Percentiles rank a stretch among this genome's conserved stretches.
These are phyloP conservation scores for Xylariaceae sp. DNA, from an alignment of 2,329 filamentous ascomycete genomes.

Conservation along the genomic window DNA sequence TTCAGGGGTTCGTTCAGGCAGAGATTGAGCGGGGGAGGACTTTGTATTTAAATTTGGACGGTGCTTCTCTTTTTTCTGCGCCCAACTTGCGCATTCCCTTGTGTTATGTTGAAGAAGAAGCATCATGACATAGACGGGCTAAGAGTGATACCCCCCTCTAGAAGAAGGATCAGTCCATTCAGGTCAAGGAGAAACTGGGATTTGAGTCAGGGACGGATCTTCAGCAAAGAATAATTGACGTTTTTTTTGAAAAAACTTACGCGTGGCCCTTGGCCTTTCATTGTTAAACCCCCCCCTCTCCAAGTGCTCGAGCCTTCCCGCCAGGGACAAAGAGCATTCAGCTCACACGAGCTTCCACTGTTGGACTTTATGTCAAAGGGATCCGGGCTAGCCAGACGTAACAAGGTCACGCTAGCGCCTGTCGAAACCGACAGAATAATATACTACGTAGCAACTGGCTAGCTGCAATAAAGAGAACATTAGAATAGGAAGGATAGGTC, in stretches of 20 bases:
- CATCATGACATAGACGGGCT: constrained; percentile 13
- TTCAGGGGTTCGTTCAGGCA: not conserved
- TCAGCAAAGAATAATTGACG: too few species aligned
- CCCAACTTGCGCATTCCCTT: not conserved
- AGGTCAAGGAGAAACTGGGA: too few species aligned
- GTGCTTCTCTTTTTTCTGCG: not conserved
- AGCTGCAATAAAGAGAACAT: constrained; percentile 14
- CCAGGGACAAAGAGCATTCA: constrained; percentile 20
- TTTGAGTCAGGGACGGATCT: too few species aligned
- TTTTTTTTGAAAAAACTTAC: too few species aligned
- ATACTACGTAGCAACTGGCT: constrained; percentile 3
- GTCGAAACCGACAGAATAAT: constrained; percentile 24
- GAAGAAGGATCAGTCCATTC: too few species aligned
- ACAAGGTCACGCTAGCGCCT: constrained; percentile 1
- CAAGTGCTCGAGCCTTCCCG: not conserved
- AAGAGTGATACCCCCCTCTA: too few species aligned
- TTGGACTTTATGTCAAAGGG: constrained; percentile 6
- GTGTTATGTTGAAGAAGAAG: constrained; percentile 3
- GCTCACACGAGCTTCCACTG: constrained; percentile 12
- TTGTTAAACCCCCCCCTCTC: not conserved
- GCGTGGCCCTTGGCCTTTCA: not conserved
- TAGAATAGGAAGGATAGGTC: constrained; percentile 17
- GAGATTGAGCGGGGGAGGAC: not conserved
- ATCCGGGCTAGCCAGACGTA: not conserved
- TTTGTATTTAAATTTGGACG: not conserved